Conservation (phyloP, 805 yeast species). For the Suhomyces tanzawaensis region DNA sequence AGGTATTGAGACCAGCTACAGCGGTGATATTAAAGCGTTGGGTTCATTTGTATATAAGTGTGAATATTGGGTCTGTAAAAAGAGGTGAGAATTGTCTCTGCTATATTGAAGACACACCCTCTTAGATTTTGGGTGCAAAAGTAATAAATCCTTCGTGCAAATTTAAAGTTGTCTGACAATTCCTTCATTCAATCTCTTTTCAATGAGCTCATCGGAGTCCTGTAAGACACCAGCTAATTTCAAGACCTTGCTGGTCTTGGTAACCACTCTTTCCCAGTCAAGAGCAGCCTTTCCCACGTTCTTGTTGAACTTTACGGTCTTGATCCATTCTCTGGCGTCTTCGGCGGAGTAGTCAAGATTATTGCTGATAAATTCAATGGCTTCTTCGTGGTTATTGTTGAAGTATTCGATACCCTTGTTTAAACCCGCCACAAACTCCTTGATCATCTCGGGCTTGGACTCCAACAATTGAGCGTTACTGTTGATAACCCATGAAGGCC, state of each 20-base stretch:
- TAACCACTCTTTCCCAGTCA: slow-evolving; percentile 50
- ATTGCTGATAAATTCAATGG: slow-evolving; percentile 58
- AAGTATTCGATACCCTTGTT: slow-evolving; percentile 70
- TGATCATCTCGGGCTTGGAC: slow-evolving; percentile 18
- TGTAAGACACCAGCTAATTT: slow-evolving; percentile 60
- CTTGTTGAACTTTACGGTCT: slow-evolving; percentile 66
- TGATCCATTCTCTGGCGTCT: slow-evolving; percentile 80
- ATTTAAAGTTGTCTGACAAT: slow-evolving; percentile 1
- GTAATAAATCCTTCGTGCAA: no score
- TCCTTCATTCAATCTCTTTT: slow-evolving; percentile 25
- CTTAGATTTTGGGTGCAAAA: no score
- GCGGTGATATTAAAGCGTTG: slow-evolving; percentile 47
- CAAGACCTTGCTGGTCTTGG: slow-evolving; percentile 56
- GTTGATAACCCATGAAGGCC: slow-evolving; percentile 93
- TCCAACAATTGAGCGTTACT: slow-evolving; percentile 43
- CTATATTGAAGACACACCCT: no score
- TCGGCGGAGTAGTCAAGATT: slow-evolving; percentile 73
- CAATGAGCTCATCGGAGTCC: slow-evolving; percentile 25
- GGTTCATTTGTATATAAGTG: slow-evolving; percentile 60
- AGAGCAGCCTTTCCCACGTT: slow-evolving; percentile 34
- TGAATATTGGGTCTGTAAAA: slow-evolving; percentile 65
- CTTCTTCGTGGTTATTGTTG: slow-evolving; percentile 57
- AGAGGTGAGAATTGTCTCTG: no score
- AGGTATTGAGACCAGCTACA: slow-evolving; percentile 49
- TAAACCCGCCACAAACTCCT: slow-evolving; percentile 51